Base-by-base conservation (phyloP, 2,329 filamentous ascomycete genomes). In the Phialophora verrucosa region DNA sequence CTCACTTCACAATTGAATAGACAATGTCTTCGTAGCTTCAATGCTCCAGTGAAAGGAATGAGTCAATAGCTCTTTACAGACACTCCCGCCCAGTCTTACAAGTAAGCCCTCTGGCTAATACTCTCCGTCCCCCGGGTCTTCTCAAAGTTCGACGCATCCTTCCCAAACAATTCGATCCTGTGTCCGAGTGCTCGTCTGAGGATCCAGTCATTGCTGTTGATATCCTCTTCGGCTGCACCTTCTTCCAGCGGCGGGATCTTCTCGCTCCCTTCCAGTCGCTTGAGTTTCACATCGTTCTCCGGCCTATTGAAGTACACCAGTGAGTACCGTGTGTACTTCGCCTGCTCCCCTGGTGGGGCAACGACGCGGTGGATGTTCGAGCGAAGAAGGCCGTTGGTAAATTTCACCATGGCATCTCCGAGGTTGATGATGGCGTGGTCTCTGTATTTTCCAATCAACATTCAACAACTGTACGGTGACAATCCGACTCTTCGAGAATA, bases 271-370 rank as follows among this genome's bases (percentile, higher is more conserved):
- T 78, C 74, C 64, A 82, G 58, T 47, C 78, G 73, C 65, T 75
- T 79, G 71, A 84, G 69, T 25, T 80, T 59, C 17, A 84, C 79
- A 27, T 81, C 76, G 74, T 85, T 80, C 70, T 77, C 82, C 2
- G 84, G 84, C 70, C 85, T 73, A 38, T 80, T 77, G 74, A 87
- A 87, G 71, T 87, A 87, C 4, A 86, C 84, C 25, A 87, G 69
- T 74, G 83, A 85, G 72, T 82, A 84, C 64, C 85, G 75, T 17
- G 77, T 79, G n/a, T 65, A 67, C 17, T 76, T 72, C 5, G 74
- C 78, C 72, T 86, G 84, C n/a, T 75, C 71, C 0, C 83, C 83
- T 0, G 84, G 83, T 31, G 84, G 80, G 29, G 78, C 75, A 8
- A 82, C 81, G 25, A 87, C 83, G 2, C 84, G 78, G 73, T 86